Percentiles rank a stretch among this genome's conserved stretches.
These are phyloP conservation scores for Aureobasidium mangrovei DNA, from an alignment of 2,329 filamentous ascomycete species.

Conservation along the genomic window DNA sequence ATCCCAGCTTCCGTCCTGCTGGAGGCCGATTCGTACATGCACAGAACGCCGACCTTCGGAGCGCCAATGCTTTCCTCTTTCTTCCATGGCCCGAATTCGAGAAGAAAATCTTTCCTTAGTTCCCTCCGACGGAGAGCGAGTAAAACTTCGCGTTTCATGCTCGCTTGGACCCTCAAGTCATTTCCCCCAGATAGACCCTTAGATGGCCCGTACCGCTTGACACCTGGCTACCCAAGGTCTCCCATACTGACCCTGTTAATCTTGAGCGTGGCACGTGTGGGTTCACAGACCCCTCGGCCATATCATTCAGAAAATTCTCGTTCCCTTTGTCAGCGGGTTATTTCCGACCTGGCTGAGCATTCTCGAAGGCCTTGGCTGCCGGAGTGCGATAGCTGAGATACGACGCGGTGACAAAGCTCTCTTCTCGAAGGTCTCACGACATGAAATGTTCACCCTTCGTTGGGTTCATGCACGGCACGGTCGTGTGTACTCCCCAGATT, in stretches of 20 bases:
- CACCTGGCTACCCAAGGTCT: slow-evolving; percentile 1
- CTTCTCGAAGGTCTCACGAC: neutral
- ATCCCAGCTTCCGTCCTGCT: neutral
- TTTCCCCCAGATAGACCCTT: slow-evolving; percentile 12
- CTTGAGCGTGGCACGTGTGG: slow-evolving; percentile 5
- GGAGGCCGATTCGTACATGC: neutral
- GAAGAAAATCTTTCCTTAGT: neutral
- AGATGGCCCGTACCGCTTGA: slow-evolving; percentile 12
- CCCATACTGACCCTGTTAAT: neutral
- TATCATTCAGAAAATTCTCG: neutral
- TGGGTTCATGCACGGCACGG: neutral
- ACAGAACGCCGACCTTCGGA: neutral
- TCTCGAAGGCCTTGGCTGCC: neutral
- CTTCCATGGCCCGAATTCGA: neutral
- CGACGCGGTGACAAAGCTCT: too few relatives aligned
- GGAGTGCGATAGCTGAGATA: too few relatives aligned
- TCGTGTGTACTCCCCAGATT: neutral
- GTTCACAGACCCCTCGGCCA: slow-evolving; percentile 4
- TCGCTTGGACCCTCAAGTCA: neutral
- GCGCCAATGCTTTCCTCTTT: neutral
- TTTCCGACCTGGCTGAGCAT: neutral
- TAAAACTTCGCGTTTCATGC: slow-evolving; percentile 5
- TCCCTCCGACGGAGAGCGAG: neutral
- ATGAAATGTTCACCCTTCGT: neutral
- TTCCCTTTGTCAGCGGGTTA: neutral